Conservation (phyloP, 108 stramenopile species). For the Poteriospumella lacustris region DNA sequence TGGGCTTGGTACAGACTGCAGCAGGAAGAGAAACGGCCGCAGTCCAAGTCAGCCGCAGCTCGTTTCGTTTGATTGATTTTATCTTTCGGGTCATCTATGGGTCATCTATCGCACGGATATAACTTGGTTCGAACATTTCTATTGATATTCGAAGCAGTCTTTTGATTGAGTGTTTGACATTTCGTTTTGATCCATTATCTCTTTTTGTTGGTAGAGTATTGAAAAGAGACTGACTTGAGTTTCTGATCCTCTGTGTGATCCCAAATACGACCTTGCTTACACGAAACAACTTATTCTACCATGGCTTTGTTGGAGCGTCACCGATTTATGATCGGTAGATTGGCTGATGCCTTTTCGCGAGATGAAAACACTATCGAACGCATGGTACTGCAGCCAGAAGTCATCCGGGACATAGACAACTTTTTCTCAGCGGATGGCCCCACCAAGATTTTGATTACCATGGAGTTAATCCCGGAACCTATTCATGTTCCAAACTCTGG, state of each 20-base stretch:
- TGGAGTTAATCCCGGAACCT: conserved; percentile 33
- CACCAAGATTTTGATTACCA: conserved; percentile 38
- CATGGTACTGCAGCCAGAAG: conserved; percentile 37
- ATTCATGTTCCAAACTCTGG: background rate
- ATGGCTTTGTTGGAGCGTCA: conserved; percentile 54
- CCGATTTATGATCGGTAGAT: conserved; percentile 50
- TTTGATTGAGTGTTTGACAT: background rate
- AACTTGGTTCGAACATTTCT: too few relatives aligned
- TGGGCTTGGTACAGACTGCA: too few relatives aligned
- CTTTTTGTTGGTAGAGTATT: too few relatives aligned
- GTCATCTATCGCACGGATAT: too few relatives aligned
- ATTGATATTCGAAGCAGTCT: background rate
- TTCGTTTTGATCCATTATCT: background rate
- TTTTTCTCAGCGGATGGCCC: conserved; percentile 50
- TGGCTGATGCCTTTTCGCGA: conserved; percentile 47
- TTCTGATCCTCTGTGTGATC: background rate
- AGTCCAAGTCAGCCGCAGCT: too few relatives aligned
- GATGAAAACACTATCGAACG: conserved; percentile 46
- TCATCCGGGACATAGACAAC: conserved; percentile 30
- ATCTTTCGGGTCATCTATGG: too few relatives aligned
- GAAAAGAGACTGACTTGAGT: background rate
- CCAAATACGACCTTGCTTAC: background rate
- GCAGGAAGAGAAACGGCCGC: too few relatives aligned
- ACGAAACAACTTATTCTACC: background rate
- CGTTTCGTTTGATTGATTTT: too few relatives aligned